A percentile compares a stretch with the other conserved stretches of the same genome.
Conservation (phyloP, 148 eudicot species). For the Linanthus parryae region DNA sequence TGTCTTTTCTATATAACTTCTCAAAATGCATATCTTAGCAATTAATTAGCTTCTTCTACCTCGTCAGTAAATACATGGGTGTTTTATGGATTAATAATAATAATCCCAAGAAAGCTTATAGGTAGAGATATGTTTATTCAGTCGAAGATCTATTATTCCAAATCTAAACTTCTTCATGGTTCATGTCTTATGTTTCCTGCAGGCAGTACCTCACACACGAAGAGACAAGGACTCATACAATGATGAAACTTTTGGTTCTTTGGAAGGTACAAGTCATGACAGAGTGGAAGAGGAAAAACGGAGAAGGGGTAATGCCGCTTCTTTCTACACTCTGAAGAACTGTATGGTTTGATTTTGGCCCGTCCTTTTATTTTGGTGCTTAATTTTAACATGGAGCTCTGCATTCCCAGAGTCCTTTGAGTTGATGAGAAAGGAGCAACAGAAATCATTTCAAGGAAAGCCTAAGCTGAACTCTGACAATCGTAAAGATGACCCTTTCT, state of each 20-base stretch:
- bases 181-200: constrained; percentile 15
- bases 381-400: constrained; percentile 1
- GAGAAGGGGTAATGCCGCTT: constrained; percentile 60
- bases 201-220: constrained; percentile 72
- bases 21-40: too few relatives aligned
- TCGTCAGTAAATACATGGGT: too few relatives aligned
- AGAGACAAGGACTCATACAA: constrained; percentile 70
- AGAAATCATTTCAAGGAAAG: constrained; percentile 75
- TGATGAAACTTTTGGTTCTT: constrained; percentile 97
- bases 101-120: too few relatives aligned
- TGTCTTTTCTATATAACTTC: too few relatives aligned
- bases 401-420: constrained; percentile 74
- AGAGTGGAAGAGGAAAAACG: constrained; percentile 87
- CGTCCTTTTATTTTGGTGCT: not conserved
- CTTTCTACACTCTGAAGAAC: not conserved
- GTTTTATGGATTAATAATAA: too few relatives aligned
- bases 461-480: constrained; percentile 46
- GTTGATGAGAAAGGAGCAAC: constrained; percentile 93
- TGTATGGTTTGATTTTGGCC: not conserved
- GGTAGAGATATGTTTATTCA: too few relatives aligned
- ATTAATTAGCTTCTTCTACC: too few relatives aligned
- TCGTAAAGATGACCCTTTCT: constrained; percentile 31
- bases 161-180: not conserved
- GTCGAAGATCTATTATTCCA: too few relatives aligned
- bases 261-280: constrained; percentile 64